phyloP scores from a whole-genome alignment of 805 yeast genomes.

The Cyberlindnera misumaiensis region DNA sequence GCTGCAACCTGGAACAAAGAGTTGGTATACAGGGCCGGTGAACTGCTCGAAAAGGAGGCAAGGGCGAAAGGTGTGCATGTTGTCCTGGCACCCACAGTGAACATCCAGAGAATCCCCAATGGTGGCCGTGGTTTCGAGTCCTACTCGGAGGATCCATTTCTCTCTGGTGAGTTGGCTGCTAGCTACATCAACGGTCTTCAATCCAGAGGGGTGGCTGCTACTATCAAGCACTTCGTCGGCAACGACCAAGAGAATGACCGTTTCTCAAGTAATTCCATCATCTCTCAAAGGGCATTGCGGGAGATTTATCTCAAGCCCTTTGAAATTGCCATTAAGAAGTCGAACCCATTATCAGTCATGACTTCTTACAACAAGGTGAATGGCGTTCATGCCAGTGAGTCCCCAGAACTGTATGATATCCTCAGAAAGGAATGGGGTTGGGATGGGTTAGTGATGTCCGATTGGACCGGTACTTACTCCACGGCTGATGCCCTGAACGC shows the following conservation, averaged over 20 bases:
- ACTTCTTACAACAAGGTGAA: slow-evolving; percentile 56
- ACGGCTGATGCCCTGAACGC: slow-evolving; percentile 39
- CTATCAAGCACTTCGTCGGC: slow-evolving; percentile 52
- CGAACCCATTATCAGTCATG: slow-evolving; percentile 50
- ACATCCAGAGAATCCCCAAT: slow-evolving; percentile 48
- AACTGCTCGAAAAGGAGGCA: slow-evolving; percentile 47
- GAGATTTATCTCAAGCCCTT: slow-evolving; percentile 58
- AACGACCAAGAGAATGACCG: slow-evolving; percentile 56
- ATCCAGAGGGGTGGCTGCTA: slow-evolving; percentile 39
- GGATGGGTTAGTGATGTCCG: slow-evolving; percentile 50
- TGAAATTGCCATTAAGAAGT: slow-evolving; percentile 45
- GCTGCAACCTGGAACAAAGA: slow-evolving; percentile 48
- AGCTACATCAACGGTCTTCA: slow-evolving; percentile 47
- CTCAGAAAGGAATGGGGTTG: slow-evolving; percentile 51
- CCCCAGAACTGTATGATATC: slow-evolving; percentile 32
- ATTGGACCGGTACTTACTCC: slow-evolving; percentile 57
- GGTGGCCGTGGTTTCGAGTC: slow-evolving; percentile 60
- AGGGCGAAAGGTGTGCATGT: slow-evolving; percentile 44
- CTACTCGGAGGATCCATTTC: slow-evolving; percentile 51
- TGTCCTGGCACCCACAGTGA: slow-evolving; percentile 40
- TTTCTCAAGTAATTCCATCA: slow-evolving; percentile 36
- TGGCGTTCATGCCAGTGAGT: slow-evolving; percentile 47
- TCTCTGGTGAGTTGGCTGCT: slow-evolving; percentile 38
- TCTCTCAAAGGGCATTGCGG: slow-evolving; percentile 53
- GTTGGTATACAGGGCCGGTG: slow-evolving; percentile 39